These are phyloP conservation scores for Rhizopus delemar DNA, from an alignment of 371 early-diverging fungal species.

Conservation along the genomic window DNA sequence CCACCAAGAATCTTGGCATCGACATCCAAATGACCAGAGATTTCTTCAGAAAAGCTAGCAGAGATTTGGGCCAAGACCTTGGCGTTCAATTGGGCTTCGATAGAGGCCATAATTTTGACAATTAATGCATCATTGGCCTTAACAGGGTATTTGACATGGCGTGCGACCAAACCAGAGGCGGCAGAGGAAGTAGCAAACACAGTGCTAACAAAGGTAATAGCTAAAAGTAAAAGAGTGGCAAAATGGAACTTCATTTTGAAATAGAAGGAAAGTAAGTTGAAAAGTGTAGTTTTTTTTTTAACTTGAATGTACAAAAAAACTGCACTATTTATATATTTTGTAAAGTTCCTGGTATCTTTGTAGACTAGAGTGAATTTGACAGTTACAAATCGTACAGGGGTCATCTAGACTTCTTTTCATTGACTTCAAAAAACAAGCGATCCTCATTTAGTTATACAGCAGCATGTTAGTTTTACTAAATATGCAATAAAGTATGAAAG, in stretches of 20 bases:
- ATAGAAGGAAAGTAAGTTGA: background rate
- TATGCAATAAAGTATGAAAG: too few species aligned
- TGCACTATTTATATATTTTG: constrained; percentile 1
- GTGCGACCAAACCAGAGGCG: background rate
- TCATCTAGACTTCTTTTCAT: background rate
- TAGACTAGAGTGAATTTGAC: too few species aligned
- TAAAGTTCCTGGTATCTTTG: background rate
- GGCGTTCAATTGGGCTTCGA: constrained; percentile 19
- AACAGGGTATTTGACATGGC: constrained; percentile 13
- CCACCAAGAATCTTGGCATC: constrained; percentile 26
- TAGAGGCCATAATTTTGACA: constrained; percentile 16
- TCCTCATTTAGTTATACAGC: background rate
- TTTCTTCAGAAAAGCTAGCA: constrained; percentile 18
- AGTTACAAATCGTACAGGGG: too few species aligned
- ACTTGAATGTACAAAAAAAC: background rate
- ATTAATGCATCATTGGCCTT: constrained; percentile 15
- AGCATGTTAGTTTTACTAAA: too few species aligned
- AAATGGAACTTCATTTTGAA: constrained; percentile 18
- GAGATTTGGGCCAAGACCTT: constrained; percentile 16
- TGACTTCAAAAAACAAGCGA: background rate
- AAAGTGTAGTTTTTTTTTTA: background rate
- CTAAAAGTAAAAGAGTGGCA: constrained; percentile 12
- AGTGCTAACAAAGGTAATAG: background rate
- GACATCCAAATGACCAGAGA: constrained; percentile 15
- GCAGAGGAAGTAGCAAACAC: constrained; percentile 9